phyloP scores from a whole-genome alignment of 2,329 filamentous ascomycete species.

The Raffaelea ambrosiae region DNA sequence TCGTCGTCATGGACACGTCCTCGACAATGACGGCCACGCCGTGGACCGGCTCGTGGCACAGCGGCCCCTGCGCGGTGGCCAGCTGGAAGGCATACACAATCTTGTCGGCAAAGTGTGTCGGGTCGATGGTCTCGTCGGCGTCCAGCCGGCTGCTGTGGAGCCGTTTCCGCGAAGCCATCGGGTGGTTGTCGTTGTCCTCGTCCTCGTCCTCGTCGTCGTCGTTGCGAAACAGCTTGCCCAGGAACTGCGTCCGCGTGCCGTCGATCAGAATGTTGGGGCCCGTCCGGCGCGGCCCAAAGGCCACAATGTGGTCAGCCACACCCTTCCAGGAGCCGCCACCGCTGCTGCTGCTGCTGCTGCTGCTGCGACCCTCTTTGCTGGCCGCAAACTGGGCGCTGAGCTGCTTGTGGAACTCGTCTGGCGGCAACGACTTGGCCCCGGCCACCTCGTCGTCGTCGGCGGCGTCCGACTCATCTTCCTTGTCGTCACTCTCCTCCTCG shows the following conservation, averaged over 20 bases:
- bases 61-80: slow-evolving; percentile 75
- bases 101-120: slow-evolving; percentile 76
- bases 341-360: slow-evolving; percentile 60
- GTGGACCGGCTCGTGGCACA: slow-evolving; percentile 89
- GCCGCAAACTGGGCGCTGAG: slow-evolving; percentile 58
- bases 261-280: slow-evolving; percentile 90
- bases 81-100: slow-evolving; percentile 92
- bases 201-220: slow-evolving; percentile 23
- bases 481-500: slow-evolving; percentile 31
- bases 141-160: slow-evolving; percentile 24
- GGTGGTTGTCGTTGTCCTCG: too few species aligned
- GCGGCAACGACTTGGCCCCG: slow-evolving; percentile 54
- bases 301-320: slow-evolving; percentile 71
- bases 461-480: slow-evolving; percentile 26
- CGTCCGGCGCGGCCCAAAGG: slow-evolving; percentile 77
- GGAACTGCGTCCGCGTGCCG: slow-evolving; percentile 61
- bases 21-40: slow-evolving; percentile 89
- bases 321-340: slow-evolving; percentile 63
- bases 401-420: slow-evolving; percentile 68
- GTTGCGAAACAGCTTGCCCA: slow-evolving; percentile 57
- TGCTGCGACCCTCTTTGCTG: too few species aligned
- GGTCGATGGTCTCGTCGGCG: slow-evolving; percentile 41
- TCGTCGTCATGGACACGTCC: slow-evolving; percentile 50
- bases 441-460: slow-evolving; percentile 49
- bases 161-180: slow-evolving; percentile 8